Percentiles rank a stretch among this genome's conserved stretches.
phyloP scores from a whole-genome alignment of 768 basidiomycete species.

The Sutorius australiensis region DNA sequence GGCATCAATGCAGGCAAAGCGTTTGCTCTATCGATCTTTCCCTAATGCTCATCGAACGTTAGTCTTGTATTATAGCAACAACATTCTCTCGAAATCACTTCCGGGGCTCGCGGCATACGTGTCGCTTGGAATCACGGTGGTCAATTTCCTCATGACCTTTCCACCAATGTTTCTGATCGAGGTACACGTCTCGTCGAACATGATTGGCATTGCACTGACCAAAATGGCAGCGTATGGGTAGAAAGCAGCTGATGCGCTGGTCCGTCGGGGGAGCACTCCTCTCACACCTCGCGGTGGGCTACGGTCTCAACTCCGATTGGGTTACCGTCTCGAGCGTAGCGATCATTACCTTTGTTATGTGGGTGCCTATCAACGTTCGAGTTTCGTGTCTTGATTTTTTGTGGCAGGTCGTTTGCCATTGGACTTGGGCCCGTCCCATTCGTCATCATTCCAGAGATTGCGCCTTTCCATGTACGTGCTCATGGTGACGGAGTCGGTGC shows the following conservation, averaged over 20 bases:
- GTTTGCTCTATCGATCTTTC: neutral
- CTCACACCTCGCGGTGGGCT: conserved; percentile 65
- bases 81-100: conserved; percentile 76
- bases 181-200: conserved; percentile 36
- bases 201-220: conserved; percentile 1
- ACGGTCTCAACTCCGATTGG: conserved; percentile 61
- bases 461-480: conserved; percentile 66
- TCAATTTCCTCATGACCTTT: conserved; percentile 74
- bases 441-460: conserved; percentile 87
- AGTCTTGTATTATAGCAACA: conserved; percentile 91
- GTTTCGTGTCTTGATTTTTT: neutral
- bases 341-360: conserved; percentile 81
- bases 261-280: conserved; percentile 65
- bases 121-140: conserved; percentile 77
- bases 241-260: conserved; percentile 60
- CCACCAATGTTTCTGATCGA: conserved; percentile 87
- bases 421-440: conserved; percentile 93
- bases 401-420: conserved; percentile 72
- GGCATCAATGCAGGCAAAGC: conserved; percentile 70
- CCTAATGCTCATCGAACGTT: conserved; percentile 5
- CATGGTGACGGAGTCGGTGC: neutral
- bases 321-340: conserved; percentile 65
- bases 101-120: conserved; percentile 79
- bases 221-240: conserved; percentile 58
- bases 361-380: conserved; percentile 22